A percentile compares a stretch with the other conserved stretches of the same genome.
phyloP scores from a whole-genome alignment of 331 rosid species.

The Acacia concinna region DNA sequence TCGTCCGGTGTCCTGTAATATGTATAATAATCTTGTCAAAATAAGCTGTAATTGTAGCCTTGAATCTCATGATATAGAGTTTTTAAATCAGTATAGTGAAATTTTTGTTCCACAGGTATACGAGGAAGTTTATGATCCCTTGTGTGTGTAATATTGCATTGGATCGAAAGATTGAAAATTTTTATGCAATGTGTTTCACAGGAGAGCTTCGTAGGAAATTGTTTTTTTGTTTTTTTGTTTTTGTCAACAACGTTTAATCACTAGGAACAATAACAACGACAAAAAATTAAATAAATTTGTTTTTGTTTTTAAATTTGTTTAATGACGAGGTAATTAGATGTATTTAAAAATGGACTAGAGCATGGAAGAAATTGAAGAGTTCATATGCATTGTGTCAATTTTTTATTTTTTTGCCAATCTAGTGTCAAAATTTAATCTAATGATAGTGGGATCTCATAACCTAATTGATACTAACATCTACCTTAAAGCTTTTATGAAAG shows the following conservation, averaged over 20 bases:
- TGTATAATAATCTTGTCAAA: slow-evolving; percentile 30
- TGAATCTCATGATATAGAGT: slow-evolving; percentile 30
- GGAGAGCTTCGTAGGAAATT: not conserved
- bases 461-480: too few species aligned
- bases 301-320: not conserved
- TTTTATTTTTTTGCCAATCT: too few species aligned
- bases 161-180: not conserved
- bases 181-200: not conserved
- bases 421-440: too few species aligned
- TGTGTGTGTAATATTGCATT: not conserved
- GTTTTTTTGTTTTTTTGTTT: too few species aligned
- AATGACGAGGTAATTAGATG: not conserved
- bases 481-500: too few species aligned
- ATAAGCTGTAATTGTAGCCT: slow-evolving; percentile 50
- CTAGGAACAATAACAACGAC: not conserved
- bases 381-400: too few species aligned
- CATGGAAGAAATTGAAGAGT: not conserved
- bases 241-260: not conserved
- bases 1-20: slow-evolving; percentile 45
- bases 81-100: slow-evolving; percentile 14
- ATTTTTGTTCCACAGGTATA: not conserved
- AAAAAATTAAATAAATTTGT: not conserved
- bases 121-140: not conserved
- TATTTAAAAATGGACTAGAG: not conserved
- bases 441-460: too few species aligned